phyloP scores from a whole-genome alignment of 2,329 filamentous ascomycete genomes.

The Xylaria sp. region DNA sequence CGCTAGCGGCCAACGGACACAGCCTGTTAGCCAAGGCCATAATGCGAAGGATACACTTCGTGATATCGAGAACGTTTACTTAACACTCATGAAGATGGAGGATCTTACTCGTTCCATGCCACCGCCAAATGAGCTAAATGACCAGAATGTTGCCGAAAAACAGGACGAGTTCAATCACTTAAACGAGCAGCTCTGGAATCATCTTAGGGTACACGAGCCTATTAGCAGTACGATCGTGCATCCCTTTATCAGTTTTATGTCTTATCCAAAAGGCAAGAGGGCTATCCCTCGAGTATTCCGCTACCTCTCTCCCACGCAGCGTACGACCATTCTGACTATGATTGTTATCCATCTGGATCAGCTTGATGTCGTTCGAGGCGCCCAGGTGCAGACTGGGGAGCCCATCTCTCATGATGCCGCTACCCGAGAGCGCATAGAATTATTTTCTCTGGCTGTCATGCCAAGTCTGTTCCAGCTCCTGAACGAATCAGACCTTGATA shows the following conservation, averaged over 20 bases:
- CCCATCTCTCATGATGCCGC: slow-evolving; percentile 70
- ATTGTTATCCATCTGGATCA: slow-evolving; percentile 92
- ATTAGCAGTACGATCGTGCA: slow-evolving; percentile 79
- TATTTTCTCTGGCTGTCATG: slow-evolving; percentile 88
- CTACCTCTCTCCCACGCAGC: slow-evolving; percentile 89
- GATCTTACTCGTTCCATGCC: slow-evolving; percentile 87
- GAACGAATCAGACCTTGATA: slow-evolving; percentile 86
- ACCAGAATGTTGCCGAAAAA: slow-evolving; percentile 71
- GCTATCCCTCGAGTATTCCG: slow-evolving; percentile 93
- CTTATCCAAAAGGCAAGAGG: slow-evolving; percentile 95
- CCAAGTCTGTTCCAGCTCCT: slow-evolving; percentile 88
- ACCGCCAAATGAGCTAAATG: slow-evolving; percentile 65
- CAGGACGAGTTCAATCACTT: slow-evolving; percentile 86
- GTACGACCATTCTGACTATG: slow-evolving; percentile 93
- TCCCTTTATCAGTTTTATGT: slow-evolving; percentile 95
- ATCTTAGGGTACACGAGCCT: slow-evolving; percentile 91
- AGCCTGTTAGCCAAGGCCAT: slow-evolving; percentile 50
- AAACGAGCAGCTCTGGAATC: slow-evolving; percentile 81
- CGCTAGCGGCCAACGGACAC: slow-evolving; percentile 50
- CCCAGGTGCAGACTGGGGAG: slow-evolving; percentile 75
- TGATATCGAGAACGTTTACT: slow-evolving; percentile 89
- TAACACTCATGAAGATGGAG: slow-evolving; percentile 89
- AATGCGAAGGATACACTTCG: slow-evolving; percentile 83
- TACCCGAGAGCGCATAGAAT: slow-evolving; percentile 88
- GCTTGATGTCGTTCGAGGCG: slow-evolving; percentile 85